Base-by-base conservation (phyloP, 2,329 filamentous ascomycete genomes). In the Diaporthe aspalathi region DNA sequence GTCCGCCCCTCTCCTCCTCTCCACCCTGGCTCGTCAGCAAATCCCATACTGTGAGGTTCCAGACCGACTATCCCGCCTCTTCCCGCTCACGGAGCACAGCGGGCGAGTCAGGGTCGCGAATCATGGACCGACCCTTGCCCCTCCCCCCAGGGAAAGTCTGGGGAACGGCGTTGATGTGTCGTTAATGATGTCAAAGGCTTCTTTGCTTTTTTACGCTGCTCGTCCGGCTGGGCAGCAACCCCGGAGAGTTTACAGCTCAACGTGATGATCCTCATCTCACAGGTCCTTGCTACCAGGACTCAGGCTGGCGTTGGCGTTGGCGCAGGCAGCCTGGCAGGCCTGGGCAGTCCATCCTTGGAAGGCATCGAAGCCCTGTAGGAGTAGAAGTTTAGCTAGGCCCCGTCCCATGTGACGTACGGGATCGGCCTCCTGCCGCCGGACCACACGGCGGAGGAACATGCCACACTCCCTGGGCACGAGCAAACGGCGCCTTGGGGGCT, bases 1-100 rank as follows among this genome's bases (percentile, higher is more conserved):
- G 38, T 7, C n/a, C n/a, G 12, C 6, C 43, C 60, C 43, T 29
- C 32, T 32, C 2, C 16, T 35, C 11, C n/a, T n/a, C n/a, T n/a
- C n/a, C 20, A 5, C 43, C 43, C 43, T 32, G 14, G 60, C 60
- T 65, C 60, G 29, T 63, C 27, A 63, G 43, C 27, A 35, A 24
- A 63, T 49, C 60, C n/a, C 60, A 49, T 63, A 49, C 60, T 35
- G 60, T 63, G 43, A 65, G 6, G 60, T 65, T 65, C 60, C 60
- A 65, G 60, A 65, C 60, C 60, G 60, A 65, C 60, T 50, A 27
- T 65, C 60, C 60, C 60, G 45, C 60, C 32, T 12, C 22, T 9
- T 24, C 54, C 35, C 22, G 20, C 35, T 11, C 32, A 45, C 29
- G 45, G 60, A 65, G 45, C 45, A 50, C 60, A 45, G 60, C 60